A percentile compares a stretch with the other conserved stretches of the same genome.
Conservation (phyloP, 805 yeast species). For the Ogataea sp. region DNA sequence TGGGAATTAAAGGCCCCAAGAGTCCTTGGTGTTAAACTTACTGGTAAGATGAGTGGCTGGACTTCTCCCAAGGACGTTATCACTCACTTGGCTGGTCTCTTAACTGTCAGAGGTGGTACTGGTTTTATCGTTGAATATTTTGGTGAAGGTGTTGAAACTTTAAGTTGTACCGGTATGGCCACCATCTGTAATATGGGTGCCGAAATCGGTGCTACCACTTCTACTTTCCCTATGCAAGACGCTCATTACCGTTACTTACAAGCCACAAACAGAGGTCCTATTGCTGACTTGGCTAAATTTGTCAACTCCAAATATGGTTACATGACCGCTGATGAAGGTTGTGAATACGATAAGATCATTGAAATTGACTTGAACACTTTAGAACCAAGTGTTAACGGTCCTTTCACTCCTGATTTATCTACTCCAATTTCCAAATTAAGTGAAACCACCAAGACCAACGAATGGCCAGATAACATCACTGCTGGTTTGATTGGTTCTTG, state of each 20-base stretch:
- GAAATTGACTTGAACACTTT: conserved; percentile 84
- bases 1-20: conserved; percentile 99
- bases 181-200: conserved; percentile 99
- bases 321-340: conserved; percentile 84
- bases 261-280: conserved; percentile 80
- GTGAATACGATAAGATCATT: conserved; percentile 87
- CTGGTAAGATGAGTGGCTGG: conserved; percentile 92
- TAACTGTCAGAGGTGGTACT: conserved; percentile 97
- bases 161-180: conserved; percentile 98
- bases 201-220: conserved; percentile 97
- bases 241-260: conserved; percentile 80
- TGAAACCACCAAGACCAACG: conserved; percentile 73
- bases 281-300: conserved; percentile 71
- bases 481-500: conserved; percentile 98
- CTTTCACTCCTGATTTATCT: conserved; percentile 96
- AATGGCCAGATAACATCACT: conserved; percentile 88
- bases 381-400: conserved; percentile 97
- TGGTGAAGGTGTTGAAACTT: conserved; percentile 88
- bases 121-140: conserved; percentile 94
- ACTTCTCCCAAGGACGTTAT: conserved; percentile 95
- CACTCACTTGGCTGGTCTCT: conserved; percentile 84
- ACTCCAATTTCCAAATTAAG: conserved; percentile 88
- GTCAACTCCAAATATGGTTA: conserved; percentile 54
- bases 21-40: conserved; percentile 88
- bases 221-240: conserved; percentile 93